Base-by-base conservation (phyloP, 2,329 filamentous ascomycete genomes). In the Scedosporium minutisporum region DNA sequence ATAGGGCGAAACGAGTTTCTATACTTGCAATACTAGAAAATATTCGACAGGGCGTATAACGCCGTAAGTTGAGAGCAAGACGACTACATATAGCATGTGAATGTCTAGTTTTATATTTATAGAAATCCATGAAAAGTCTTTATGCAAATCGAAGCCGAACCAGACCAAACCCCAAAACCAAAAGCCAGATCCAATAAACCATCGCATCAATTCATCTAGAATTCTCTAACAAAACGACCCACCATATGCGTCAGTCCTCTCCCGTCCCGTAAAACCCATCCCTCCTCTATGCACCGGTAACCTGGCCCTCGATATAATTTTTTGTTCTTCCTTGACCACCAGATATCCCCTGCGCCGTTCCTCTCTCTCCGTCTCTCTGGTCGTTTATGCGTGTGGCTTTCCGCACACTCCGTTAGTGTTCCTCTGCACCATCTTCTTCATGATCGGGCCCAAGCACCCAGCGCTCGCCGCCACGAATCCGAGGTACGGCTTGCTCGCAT, bases 381-480 rank as follows among this genome's bases (percentile, higher is more conserved):
- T 10, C 51, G 12, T 23, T 55, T 25, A 23, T 29, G 18, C 51
- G 18, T 27, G 18, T 10, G 51, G 33, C 33, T 55, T 55, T 55
- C 18, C 51, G 6, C 51, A 23, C 9, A 23, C 21, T 27, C 51
- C 51, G 21, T 55, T 55, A 4, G 51, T 55, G 21, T 65, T 61
- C 62, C 66, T 65, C 46, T 65, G 58, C 60, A 67, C 67, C 23
- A 69, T 63, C 60, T 71, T 68, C 65, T 71, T 68, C 41, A 71
- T 70, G 33, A 78, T 68, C 58, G 71, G 63, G 27, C 80, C 83
- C 57, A 93, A 76, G 70, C 87, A 82, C 14, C 88, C 89, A 1
- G 87, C 83, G 61, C 85, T 85, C 2, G 91, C 90, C 38, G 92
- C 91, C 57, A 96, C 83, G 72, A 96, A 93, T 57, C 92, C 92